Evolutionary conservation across 768 basidiomycete genomes (phyloP), one percentile per base, ranked within the genome.

Genomic region (Xanthoconium stramineum): DNA sequence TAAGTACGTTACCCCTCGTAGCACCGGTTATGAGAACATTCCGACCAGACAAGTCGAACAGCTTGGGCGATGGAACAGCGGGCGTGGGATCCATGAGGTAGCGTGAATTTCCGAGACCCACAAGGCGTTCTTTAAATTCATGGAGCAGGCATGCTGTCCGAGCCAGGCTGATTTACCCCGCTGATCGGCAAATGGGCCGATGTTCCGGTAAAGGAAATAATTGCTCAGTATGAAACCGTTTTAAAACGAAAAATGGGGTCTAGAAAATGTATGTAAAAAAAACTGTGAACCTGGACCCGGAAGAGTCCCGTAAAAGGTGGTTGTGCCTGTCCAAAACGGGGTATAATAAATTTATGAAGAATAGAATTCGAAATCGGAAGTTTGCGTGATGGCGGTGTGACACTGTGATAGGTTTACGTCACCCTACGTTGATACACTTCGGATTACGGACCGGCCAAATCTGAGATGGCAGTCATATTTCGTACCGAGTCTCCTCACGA

Each of bases 21-120:
- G 85, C 88, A 58, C 91, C 91, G 38, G 91, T 93, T 65, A 94
- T 81, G 72, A 93, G 84, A 36, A 81, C 88, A 55, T 81, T 86
- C 66, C 84, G 77, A 55, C 83, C 83, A 3, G 72, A 67, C 65
- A 94, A 82, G 55, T 81, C 80, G 72, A 92, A 92, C 48, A 94
- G 81, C 37, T 77, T 71, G 58, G 72, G 80, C 13, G 83, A 74
- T 63, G 72, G 77, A 66, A 74, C 59, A 35, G 71, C 60, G 29
- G 85, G 83, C 38, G 83, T 77, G 56, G 77, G 75, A 65, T 83
- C 80, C 83, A 85, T 85, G 60, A 60, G 43, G 58, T 19, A 43
- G 47, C 3, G 54, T 29, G 36, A 28, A 49, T 17, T 38, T 55
- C 51, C n/a, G 33, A 53, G 47, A 53, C 56, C 33, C 24, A 30